Conservation (phyloP, 192 early-diverging fungal genomes). For the Linnemannia schmuckeri region DNA sequence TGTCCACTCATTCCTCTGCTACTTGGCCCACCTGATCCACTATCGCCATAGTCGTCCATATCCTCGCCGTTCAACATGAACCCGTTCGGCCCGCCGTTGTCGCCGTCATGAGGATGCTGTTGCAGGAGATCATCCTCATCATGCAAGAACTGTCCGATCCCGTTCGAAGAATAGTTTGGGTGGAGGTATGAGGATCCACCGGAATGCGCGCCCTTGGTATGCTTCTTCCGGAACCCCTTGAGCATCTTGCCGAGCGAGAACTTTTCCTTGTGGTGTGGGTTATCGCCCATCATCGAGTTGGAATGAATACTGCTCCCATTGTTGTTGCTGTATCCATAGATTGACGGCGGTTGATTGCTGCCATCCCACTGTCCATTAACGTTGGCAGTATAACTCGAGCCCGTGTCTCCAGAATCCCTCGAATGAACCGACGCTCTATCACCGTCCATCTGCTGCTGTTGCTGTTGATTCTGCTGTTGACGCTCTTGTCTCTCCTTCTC, state of each 20-base stretch:
- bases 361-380: conserved; percentile 8
- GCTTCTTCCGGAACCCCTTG: conserved; percentile 47
- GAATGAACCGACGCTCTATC: conserved; percentile 38
- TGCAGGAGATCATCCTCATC: conserved; percentile 3
- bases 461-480: not conserved
- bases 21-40: not conserved
- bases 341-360: not conserved
- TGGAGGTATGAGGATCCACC: conserved; percentile 16
- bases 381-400: conserved; percentile 22
- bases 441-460: not conserved
- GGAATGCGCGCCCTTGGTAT: conserved; percentile 36
- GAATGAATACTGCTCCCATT: conserved; percentile 22
- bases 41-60: not conserved
- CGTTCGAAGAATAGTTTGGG: conserved; percentile 12
- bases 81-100: not conserved
- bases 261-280: conserved; percentile 27
- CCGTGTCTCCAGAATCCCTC: conserved; percentile 48
- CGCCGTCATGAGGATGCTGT: conserved; percentile 9
- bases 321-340: conserved; percentile 26
- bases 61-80: not conserved
- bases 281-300: conserved; percentile 7
- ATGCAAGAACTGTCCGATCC: conserved; percentile 6
- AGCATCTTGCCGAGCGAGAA: conserved; percentile 54
- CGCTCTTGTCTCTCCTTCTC: conserved; percentile 8
- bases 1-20: not conserved